Conservation (phyloP, 139 green algal species). For the Auxenochlorella pyrenoidosa region DNA sequence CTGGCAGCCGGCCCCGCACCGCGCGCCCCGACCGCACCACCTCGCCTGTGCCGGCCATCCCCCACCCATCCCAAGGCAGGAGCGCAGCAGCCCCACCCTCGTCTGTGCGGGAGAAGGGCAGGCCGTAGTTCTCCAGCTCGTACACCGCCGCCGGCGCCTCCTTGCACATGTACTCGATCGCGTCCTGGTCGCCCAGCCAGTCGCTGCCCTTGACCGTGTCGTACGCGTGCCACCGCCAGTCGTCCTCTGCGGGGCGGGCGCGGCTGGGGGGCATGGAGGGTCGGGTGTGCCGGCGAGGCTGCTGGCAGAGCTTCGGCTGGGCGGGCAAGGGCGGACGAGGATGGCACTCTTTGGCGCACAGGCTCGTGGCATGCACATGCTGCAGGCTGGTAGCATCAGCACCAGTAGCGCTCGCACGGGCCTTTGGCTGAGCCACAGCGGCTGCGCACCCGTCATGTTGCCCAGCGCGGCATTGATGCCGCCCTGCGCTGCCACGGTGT, state of each 20-base stretch:
- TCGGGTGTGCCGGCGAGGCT: too few species aligned
- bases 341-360: too few species aligned
- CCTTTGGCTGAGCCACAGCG: too few species aligned
- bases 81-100: constrained; percentile 75
- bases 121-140: constrained; percentile 98
- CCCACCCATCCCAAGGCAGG: too few species aligned
- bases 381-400: background rate
- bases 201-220: constrained; percentile 99
- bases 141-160: constrained; percentile 95
- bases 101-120: constrained; percentile 98
- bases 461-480: constrained; percentile 99
- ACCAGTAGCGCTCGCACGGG: background rate
- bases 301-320: background rate
- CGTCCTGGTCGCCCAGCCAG: constrained; percentile 97
- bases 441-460: constrained; percentile 90
- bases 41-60: too few species aligned
- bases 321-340: background rate
- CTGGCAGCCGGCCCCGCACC: background rate
- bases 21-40: too few species aligned
- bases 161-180: constrained; percentile 87
- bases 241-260: constrained; percentile 70
- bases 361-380: background rate
- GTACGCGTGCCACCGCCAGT: constrained; percentile 99
- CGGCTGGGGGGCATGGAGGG: too few species aligned
- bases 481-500: constrained; percentile 98